Evolutionary conservation across 805 yeast genomes (phyloP), one percentile per base, ranked within the genome.

Genomic region (Sugiyamaella smithiae): DNA sequence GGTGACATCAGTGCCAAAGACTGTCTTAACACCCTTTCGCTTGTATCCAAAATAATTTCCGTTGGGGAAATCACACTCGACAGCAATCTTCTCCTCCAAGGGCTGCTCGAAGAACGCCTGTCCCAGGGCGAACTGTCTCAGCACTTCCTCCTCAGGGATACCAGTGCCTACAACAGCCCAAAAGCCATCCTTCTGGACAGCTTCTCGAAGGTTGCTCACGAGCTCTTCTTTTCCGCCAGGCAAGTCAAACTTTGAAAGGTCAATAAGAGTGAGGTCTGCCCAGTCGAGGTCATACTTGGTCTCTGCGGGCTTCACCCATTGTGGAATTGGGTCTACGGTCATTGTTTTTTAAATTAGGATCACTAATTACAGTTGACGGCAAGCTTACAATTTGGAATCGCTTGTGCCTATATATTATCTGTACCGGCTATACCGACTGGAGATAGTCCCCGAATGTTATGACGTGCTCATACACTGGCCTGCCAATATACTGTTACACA

Each of bases 1-100:
- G 8, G 25, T 14, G 20, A 51, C 45, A 19, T 49, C 51, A 12
- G 52, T 49, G 40, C 49, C 46, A 19, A 49, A 31, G 11, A 49
- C 32, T 36, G 43, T 46, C 35, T 46, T 46, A n/a, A 26, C 50
- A 20, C 50, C 50, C 14, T 19, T 17, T 23, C 40, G 22, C 42
- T 51, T 53, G 32, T 51, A 51, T n/a, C 52, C 52, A 24, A 50
- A 50, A 32, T 42, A 51, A 31, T 51, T 44, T 23, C 54, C 54
- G 17, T 49, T 36, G 35, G 47, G 36, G 25, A 51, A 51, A 20
- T 49, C 46, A 20, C 48, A 43, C 25, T 43, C 36, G 22, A 42
- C 40, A 4, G 33, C 31, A 5, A 35, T 29, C 35, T 50, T 50
- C 17, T 51, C 53, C 20, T 49, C 53, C 3, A 33, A n/a, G 11